Evolutionary conservation across 2,329 filamentous ascomycete genomes (phyloP), one percentile per base, ranked within the genome.

Genomic region (Fusarium nematophilum): DNA sequence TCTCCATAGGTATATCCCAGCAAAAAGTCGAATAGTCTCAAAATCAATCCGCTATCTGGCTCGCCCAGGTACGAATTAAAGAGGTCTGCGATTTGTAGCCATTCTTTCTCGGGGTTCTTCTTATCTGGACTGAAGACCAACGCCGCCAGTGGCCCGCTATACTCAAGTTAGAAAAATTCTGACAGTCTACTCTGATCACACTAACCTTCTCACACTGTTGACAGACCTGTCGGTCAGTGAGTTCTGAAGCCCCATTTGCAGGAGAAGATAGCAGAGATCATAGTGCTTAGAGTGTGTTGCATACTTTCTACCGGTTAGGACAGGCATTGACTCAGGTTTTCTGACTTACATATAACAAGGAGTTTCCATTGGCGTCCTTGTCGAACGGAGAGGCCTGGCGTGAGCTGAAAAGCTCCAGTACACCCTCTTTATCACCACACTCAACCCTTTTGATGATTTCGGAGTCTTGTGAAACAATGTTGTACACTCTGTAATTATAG

Each of bases 311-410:
- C 17, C 5, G 10, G 10, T 6, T 6, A 31, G 10, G 33, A 29
- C 6, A n/a, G 17, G 8, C 1, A 8, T 9, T 7, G 11, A 34
- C 45, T 26, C 36, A 5, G 3, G 10, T 9, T 11, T 10, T 10
- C 17, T 46, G 7, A 33, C 62, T 25, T 14, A 71, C 69, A 30
- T 65, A 46, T 23, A 70, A 25, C 0, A 71, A 50, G 0, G 66
- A 65, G 0, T 10, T 0, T 0, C 68, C 69, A 1, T 13, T 0
- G 0, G n/a, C 5, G n/a, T 58, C 50, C 8, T 39, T 61, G n/a
- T 72, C 69, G 13, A 67, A 72, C 0, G 66, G 68, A 0, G 69
- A 71, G 9, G 70, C 70, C 18, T 62, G 6, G 3, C 56, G 58
- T 0, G 9, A 17, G 1, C 6, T 33, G 15, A 72, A 70, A 2